phyloP scores from a whole-genome alignment of 2,329 filamentous ascomycete species.

The Microdochium nivale region DNA sequence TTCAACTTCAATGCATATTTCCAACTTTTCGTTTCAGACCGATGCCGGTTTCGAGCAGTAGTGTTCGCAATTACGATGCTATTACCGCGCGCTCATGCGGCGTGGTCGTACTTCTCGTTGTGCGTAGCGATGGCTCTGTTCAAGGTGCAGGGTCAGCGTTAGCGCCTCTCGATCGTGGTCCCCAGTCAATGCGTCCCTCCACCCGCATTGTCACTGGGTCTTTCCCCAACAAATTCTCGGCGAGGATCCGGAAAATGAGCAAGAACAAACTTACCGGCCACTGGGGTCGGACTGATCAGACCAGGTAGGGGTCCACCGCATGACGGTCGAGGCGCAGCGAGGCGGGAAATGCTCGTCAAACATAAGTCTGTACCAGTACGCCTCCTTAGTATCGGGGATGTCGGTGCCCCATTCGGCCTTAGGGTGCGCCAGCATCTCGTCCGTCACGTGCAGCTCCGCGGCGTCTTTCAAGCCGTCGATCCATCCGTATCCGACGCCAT shows the following conservation, averaged over 20 bases:
- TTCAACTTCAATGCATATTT: no score
- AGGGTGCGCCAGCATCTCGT: slow-evolving; percentile 98
- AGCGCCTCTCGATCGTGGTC: not conserved
- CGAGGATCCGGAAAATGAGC: not conserved
- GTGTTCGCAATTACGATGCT: no score
- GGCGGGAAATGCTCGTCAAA: slow-evolving; percentile 98
- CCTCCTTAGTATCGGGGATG: slow-evolving; percentile 93
- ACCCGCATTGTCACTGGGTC: not conserved
- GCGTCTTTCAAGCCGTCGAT: slow-evolving; percentile 96
- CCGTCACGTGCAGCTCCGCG: slow-evolving; percentile 79
- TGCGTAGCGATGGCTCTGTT: slow-evolving; percentile 67
- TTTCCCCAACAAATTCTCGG: not conserved
- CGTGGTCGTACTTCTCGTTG: slow-evolving; percentile 60
- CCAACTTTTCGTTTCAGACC: no score
- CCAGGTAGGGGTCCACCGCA: slow-evolving; percentile 97
- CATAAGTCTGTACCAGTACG: slow-evolving; percentile 95
- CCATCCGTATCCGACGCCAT: slow-evolving; percentile 98
- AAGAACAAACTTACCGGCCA: slow-evolving; percentile 57
- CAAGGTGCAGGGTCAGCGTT: not conserved
- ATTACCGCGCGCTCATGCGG: slow-evolving; percentile 5
- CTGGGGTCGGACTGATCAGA: slow-evolving; percentile 93
- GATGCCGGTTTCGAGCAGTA: no score
- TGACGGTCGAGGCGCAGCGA: slow-evolving; percentile 83
- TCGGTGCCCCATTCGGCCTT: slow-evolving; percentile 93
- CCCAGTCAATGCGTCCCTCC: not conserved